phyloP scores from a whole-genome alignment of 1,139 yeast species.

The Sugiyamaella grinbergsii region DNA sequence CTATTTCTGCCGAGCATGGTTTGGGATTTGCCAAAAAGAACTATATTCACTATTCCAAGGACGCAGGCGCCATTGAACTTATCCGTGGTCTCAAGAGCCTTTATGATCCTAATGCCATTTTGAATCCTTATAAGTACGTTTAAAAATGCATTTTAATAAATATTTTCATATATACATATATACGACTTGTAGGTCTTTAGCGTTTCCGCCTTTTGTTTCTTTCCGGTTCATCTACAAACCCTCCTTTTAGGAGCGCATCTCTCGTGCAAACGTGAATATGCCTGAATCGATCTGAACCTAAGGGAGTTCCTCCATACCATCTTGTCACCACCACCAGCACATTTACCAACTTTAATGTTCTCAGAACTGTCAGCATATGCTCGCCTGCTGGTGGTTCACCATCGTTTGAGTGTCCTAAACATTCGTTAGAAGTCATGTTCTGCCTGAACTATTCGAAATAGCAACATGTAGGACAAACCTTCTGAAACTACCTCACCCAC shows the following conservation, averaged over 20 bases:
- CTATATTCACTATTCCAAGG: slow-evolving; percentile 81
- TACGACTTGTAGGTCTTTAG: no score
- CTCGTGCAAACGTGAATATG: slow-evolving; percentile 84
- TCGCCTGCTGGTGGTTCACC: slow-evolving; percentile 92
- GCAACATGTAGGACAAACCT: slow-evolving; percentile 4
- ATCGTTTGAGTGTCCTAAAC: slow-evolving; percentile 61
- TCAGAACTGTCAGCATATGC: slow-evolving; percentile 68
- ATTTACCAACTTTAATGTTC: slow-evolving; percentile 67
- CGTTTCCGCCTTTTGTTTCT: slow-evolving; percentile 14
- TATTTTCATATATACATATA: slow-evolving; percentile 7
- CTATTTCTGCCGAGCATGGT: slow-evolving; percentile 96
- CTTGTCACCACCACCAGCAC: slow-evolving; percentile 82
- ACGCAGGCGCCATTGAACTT: slow-evolving; percentile 62
- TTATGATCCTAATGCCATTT: slow-evolving; percentile 85
- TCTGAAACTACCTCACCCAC: slow-evolving; percentile 43
- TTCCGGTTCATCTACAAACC: slow-evolving; percentile 38
- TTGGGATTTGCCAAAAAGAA: slow-evolving; percentile 94
- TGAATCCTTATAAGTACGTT: slow-evolving; percentile 87
- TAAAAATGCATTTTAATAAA: slow-evolving; percentile 20
- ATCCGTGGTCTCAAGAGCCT: slow-evolving; percentile 76
- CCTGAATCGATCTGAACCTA: slow-evolving; percentile 83
- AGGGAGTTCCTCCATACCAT: slow-evolving; percentile 88
- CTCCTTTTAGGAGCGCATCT: slow-evolving; percentile 68
- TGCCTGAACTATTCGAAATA: neutral
- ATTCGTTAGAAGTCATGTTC: neutral